These are phyloP conservation scores for Hyaloscypha hepaticicola DNA, from an alignment of 495 filamentous ascomycete genomes.

Conservation along the genomic window DNA sequence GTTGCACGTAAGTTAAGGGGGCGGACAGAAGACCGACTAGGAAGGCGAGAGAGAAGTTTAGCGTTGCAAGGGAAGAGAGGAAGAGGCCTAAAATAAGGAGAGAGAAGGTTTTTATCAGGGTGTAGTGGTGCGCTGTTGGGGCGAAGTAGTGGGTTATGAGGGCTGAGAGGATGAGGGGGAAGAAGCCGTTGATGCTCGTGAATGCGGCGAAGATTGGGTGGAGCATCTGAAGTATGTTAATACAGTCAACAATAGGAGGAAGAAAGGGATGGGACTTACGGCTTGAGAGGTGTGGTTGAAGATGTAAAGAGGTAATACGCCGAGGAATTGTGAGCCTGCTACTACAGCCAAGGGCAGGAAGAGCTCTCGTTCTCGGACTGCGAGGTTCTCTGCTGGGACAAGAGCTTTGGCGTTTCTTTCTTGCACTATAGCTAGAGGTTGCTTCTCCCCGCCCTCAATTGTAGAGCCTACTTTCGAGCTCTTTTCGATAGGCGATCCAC, in stretches of 20 bases:
- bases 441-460: constrained; percentile 22
- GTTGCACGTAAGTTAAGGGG: constrained; percentile 71
- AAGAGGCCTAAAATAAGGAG: constrained; percentile 87
- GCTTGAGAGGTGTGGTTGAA: constrained; percentile 72
- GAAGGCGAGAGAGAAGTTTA: constrained; percentile 93
- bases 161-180: constrained; percentile 58
- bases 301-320: constrained; percentile 80
- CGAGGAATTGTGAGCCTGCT: constrained; percentile 67
- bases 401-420: constrained; percentile 24
- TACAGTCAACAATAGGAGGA: constrained; percentile 7
- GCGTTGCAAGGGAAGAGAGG: constrained; percentile 87
- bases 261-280: constrained; percentile 47
- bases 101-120: constrained; percentile 85
- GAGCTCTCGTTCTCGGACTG: constrained; percentile 64
- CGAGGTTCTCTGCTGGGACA: constrained; percentile 30
- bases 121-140: constrained; percentile 67
- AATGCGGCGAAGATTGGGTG: constrained; percentile 56
- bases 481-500: constrained; percentile 50
- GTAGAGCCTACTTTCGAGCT: constrained; percentile 28
- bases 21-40: constrained; percentile 75
- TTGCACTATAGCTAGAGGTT: constrained; percentile 24
- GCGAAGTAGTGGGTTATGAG: constrained; percentile 46
- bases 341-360: constrained; percentile 78
- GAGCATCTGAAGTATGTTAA: constrained; percentile 50
- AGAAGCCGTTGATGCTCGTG: constrained; percentile 53